These are phyloP conservation scores for Orychophragmus violaceus DNA, from an alignment of 345 rosid genomes.

Conservation along the genomic window DNA sequence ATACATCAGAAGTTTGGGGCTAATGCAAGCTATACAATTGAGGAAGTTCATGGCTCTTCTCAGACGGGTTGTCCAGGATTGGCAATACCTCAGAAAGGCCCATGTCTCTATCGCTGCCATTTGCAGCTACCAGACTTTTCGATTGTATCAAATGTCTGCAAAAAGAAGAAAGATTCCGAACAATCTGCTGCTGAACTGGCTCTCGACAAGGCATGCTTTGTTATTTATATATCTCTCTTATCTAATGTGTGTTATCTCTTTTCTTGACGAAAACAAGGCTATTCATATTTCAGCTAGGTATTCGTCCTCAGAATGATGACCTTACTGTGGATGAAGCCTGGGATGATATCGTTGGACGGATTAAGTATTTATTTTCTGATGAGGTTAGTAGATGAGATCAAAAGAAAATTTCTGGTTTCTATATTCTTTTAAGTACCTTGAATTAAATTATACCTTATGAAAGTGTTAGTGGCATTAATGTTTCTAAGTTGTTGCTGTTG, in stretches of 20 bases:
- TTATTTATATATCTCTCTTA: neutral
- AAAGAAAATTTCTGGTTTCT: neutral
- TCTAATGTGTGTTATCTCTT: neutral
- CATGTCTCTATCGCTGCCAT: conserved; percentile 64
- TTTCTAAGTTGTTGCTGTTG: conserved; percentile 12
- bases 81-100: conserved; percentile 68
- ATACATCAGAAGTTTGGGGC: conserved; percentile 65
- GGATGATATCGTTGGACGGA: conserved; percentile 48
- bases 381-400: conserved; percentile 60
- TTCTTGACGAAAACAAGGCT: neutral
- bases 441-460: neutral
- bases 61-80: conserved; percentile 81
- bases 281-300: conserved; percentile 59
- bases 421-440: neutral
- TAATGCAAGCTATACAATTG: conserved; percentile 54
- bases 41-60: conserved; percentile 59
- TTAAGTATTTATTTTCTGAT: conserved; percentile 52
- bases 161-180: conserved; percentile 88
- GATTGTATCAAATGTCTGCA: conserved; percentile 52
- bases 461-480: neutral
- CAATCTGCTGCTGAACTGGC: conserved; percentile 91
- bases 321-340: conserved; percentile 57
- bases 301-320: conserved; percentile 36
- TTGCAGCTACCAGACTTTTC: conserved; percentile 73
- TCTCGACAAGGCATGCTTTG: conserved; percentile 48